Percentiles rank a stretch among this genome's conserved stretches.
Conservation (phyloP, 2,329 filamentous ascomycete genomes). For the Penicillium sp. region DNA sequence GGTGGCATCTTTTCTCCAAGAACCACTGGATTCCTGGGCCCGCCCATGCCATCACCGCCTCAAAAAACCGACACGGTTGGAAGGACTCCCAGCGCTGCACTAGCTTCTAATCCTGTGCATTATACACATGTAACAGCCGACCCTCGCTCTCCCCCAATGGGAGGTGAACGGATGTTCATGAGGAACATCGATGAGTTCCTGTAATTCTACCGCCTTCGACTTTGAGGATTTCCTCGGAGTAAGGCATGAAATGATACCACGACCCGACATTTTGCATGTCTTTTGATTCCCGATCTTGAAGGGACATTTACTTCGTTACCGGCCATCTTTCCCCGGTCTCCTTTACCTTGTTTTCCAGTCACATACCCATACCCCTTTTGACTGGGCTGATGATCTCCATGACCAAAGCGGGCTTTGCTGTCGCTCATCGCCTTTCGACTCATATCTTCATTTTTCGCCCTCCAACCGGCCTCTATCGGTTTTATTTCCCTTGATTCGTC, state of each 20-base stretch:
- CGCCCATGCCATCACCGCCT: conserved; percentile 35
- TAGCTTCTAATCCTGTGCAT: conserved; percentile 8
- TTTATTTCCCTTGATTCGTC: conserved; percentile 12
- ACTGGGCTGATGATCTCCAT: conserved; percentile 30
- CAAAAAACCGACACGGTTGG: conserved; percentile 33
- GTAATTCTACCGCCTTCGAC: conserved; percentile 25
- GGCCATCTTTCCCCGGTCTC: conserved; percentile 12
- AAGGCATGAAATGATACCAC: conserved; percentile 30
- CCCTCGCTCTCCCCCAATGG: conserved; percentile 40
- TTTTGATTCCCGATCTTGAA: conserved; percentile 14
- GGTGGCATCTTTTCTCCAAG: conserved; percentile 43
- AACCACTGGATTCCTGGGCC: conserved; percentile 41
- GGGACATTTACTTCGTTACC: conserved; percentile 13
- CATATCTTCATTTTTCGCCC: conserved; percentile 8
- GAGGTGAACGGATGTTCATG: conserved; percentile 40
- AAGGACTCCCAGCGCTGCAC: conserved; percentile 9
- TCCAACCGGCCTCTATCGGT: conserved; percentile 2
- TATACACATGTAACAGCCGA: conserved; percentile 29
- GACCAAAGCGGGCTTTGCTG: conserved; percentile 44
- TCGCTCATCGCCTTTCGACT: conserved; percentile 25
- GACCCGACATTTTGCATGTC: conserved; percentile 23
- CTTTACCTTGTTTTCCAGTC: conserved; percentile 11
- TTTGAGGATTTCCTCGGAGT: conserved; percentile 2
- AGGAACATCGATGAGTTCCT: conserved; percentile 46
- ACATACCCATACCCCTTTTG: conserved; percentile 14